phyloP scores from a whole-genome alignment of 2,329 filamentous ascomycete species.

The Microthyrium microscopicum region DNA sequence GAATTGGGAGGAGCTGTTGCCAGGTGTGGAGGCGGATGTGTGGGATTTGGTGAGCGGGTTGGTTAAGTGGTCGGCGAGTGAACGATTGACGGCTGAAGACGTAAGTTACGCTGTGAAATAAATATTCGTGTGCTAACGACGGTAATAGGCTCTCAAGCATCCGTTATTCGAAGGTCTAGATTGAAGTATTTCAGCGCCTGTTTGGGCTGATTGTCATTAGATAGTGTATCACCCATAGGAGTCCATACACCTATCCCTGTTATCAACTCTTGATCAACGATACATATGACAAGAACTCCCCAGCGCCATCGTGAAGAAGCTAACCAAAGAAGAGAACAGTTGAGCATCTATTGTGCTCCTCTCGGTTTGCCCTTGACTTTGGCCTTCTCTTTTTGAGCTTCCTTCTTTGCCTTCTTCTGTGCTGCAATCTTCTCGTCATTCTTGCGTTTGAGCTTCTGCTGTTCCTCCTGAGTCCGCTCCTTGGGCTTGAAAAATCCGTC shows the following conservation, averaged over 20 bases:
- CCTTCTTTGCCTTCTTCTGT: slow-evolving; percentile 90
- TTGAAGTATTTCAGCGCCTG: neutral
- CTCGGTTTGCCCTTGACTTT: slow-evolving; percentile 69
- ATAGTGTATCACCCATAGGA: too few species aligned
- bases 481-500: slow-evolving; percentile 96
- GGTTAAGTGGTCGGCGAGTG: slow-evolving; percentile 54
- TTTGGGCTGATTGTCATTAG: too few species aligned
- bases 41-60: slow-evolving; percentile 50
- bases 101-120: slow-evolving; percentile 19
- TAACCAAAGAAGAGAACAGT: too few species aligned
- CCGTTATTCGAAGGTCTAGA: neutral
- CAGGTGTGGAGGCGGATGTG: slow-evolving; percentile 38
- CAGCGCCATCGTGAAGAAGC: too few species aligned
- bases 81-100: slow-evolving; percentile 49
- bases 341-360: too few species aligned
- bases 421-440: slow-evolving; percentile 81
- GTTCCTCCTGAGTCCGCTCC: slow-evolving; percentile 74
- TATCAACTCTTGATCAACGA: too few species aligned
- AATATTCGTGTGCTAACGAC: neutral
- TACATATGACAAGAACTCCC: too few species aligned
- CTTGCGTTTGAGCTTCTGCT: slow-evolving; percentile 77
- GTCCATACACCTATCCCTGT: too few species aligned
- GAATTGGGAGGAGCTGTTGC: slow-evolving; percentile 55
- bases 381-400: slow-evolving; percentile 90
- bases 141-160: slow-evolving; percentile 1